Evolutionary conservation across 192 early-diverging fungal genomes (phyloP), one percentile per base, ranked within the genome.

Genomic region (Allomyces macrogynus): DNA sequence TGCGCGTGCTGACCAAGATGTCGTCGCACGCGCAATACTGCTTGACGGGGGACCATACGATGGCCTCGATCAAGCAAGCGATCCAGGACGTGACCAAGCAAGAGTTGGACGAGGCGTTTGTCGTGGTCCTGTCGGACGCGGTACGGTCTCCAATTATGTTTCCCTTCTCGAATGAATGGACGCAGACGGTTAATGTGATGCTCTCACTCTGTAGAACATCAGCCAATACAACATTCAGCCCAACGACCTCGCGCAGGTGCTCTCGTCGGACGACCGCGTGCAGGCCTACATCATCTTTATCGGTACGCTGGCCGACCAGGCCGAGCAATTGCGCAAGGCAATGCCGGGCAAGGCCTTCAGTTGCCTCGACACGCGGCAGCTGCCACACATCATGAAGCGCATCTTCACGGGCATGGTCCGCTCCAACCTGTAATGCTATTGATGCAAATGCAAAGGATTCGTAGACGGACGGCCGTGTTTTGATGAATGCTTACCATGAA

Each of bases 231-330:
- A 83, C 63, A 90, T 90, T 65, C 75, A 77, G n/a, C 86, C 88
- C 11, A 71, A 77, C 23, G 80, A 81, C 49, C 76, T 88, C 68
- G 80, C 72, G 25, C 60, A 74, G 82, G 81, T 80, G 54, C 70
- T 90, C 62, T 81, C 84, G 63, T 77, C 79, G 22, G 86, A 88
- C 68, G 81, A 88, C 62, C 74, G 78, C 24, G 84, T 90, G 12
- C 86, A 84, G 63, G 75, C 84, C 20, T 79, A 79, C 43, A 86
- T 87, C 72, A 80, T 90, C 67, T 90, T 90, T 65, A 90, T 90
- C 69, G 89, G 89, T 24, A 84, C 84, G 3, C 68, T 90, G n/a
- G 78, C 81, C 14, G 82, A 86, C 64, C 84, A 89, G 69, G 89
- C 87, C 3, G 80, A 76, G 61, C 72, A 77, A 73, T 7, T 40